A percentile compares a stretch with the other conserved stretches of the same genome.
phyloP scores from a whole-genome alignment of 371 early-diverging fungal species.

The Amoeboradix gromovi region DNA sequence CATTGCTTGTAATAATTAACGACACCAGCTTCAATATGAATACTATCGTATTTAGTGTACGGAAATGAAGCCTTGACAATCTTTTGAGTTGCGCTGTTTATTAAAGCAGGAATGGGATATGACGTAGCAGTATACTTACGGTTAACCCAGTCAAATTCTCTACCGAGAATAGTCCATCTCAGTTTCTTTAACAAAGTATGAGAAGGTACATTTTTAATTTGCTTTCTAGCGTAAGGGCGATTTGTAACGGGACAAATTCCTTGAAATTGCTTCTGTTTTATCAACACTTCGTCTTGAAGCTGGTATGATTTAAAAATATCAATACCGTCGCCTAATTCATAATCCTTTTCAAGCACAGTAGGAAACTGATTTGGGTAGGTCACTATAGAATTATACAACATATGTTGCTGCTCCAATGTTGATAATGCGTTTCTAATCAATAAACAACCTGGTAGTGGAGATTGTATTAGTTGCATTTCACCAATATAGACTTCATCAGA shows the following conservation, averaged over 20 bases:
- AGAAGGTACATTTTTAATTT: not conserved
- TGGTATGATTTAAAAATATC: not conserved
- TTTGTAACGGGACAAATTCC: not conserved
- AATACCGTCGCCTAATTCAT: not conserved
- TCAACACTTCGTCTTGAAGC: not conserved
- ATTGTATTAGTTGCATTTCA: not conserved
- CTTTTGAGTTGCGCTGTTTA: constrained; percentile 15
- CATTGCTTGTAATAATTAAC: constrained; percentile 64
- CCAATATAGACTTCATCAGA: not conserved
- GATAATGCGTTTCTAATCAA: not conserved
- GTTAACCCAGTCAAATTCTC: constrained; percentile 69
- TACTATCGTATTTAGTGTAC: constrained; percentile 14
- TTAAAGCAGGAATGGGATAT: not conserved
- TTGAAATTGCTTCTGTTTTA: not conserved
- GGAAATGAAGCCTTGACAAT: constrained; percentile 26
- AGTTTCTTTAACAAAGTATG: constrained; percentile 6
- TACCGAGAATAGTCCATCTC: constrained; percentile 65
- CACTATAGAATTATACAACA: not conserved
- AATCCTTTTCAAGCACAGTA: not conserved
- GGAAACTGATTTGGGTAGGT: not conserved
- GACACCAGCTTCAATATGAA: constrained; percentile 61
- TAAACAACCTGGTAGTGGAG: not conserved
- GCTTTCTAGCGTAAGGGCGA: not conserved
- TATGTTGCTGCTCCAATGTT: not conserved
- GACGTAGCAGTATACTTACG: constrained; percentile 3